Evolutionary conservation across 2,329 filamentous ascomycete genomes (phyloP).

Genomic region (Tothia fuscella): DNA sequence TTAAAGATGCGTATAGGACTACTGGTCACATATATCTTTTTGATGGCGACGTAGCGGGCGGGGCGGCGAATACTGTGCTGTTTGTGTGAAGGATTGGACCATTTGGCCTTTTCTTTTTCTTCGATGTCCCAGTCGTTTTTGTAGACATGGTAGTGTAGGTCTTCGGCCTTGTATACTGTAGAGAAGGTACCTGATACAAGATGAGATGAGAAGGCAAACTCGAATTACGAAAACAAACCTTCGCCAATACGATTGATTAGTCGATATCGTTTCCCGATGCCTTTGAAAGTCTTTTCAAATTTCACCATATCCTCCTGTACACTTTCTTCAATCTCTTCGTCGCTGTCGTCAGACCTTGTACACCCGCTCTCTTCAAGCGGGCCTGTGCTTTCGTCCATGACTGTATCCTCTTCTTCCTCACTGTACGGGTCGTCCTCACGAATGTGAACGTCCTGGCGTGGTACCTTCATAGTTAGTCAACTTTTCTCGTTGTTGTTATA

Average conservation of each 20-base stretch:
- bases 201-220: slow-evolving; percentile 16
- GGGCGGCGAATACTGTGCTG: slow-evolving; percentile 40
- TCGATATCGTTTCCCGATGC: slow-evolving; percentile 72
- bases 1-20: slow-evolving; percentile 89
- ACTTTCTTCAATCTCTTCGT: slow-evolving; percentile 50
- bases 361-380: slow-evolving; percentile 38
- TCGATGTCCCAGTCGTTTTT: slow-evolving; percentile 77
- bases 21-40: slow-evolving; percentile 98
- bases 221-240: slow-evolving; percentile 40
- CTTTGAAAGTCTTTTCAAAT: slow-evolving; percentile 69
- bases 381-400: slow-evolving; percentile 36
- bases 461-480: too few relatives aligned
- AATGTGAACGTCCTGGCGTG: slow-evolving; percentile 1
- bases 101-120: slow-evolving; percentile 51
- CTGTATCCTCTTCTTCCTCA: slow-evolving; percentile 23
- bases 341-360: slow-evolving; percentile 31
- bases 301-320: slow-evolving; percentile 81
- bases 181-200: slow-evolving; percentile 71
- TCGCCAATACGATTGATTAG: slow-evolving; percentile 96
- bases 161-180: slow-evolving; percentile 97
- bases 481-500: too few relatives aligned
- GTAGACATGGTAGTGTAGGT: slow-evolving; percentile 72
- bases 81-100: slow-evolving; percentile 49
- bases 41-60: slow-evolving; percentile 83
- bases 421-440: slow-evolving; percentile 6